Evolutionary conservation across 2,329 filamentous ascomycete genomes (phyloP).

Genomic region (Sporothrix luriei): DNA sequence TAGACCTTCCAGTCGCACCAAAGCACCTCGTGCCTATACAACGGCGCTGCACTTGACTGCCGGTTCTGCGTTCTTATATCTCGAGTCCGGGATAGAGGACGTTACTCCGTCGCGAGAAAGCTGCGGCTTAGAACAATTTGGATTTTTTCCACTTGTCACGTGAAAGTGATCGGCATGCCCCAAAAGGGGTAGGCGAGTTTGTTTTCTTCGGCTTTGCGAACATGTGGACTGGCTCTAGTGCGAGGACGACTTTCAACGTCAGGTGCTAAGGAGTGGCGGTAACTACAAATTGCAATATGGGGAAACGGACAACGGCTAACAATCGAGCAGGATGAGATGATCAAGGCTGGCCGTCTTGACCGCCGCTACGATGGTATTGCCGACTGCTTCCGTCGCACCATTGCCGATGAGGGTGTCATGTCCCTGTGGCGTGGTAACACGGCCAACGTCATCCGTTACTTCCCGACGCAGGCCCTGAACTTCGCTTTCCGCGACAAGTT

Average conservation of each 20-base stretch:
- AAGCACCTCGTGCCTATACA: neutral
- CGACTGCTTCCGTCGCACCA: conserved; percentile 95
- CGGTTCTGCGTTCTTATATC: neutral
- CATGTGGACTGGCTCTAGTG: conserved; percentile 14
- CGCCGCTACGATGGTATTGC: conserved; percentile 91
- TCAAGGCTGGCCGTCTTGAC: conserved; percentile 97
- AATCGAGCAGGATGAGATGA: conserved; percentile 89
- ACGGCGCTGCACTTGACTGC: neutral
- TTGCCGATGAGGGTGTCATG: conserved; percentile 86
- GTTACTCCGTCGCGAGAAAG: neutral
- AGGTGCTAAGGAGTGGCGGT: neutral
- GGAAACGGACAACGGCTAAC: conserved; percentile 41
- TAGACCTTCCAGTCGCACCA: neutral
- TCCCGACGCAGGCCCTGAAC: conserved; percentile 99
- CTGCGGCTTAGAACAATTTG: neutral
- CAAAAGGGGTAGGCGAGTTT: neutral
- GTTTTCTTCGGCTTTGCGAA: conserved; percentile 1
- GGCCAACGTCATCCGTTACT: conserved; percentile 99
- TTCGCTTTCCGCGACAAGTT: conserved; percentile 99
- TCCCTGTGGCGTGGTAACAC: conserved; percentile 99
- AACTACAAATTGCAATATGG: neutral
- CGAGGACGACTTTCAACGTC: neutral
- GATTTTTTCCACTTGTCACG: conserved; percentile 20
- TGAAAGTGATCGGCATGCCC: conserved; percentile 13
- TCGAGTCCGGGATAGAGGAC: neutral